Evolutionary conservation across 768 basidiomycete species (phyloP).

Genomic region (Suillus luteus): DNA sequence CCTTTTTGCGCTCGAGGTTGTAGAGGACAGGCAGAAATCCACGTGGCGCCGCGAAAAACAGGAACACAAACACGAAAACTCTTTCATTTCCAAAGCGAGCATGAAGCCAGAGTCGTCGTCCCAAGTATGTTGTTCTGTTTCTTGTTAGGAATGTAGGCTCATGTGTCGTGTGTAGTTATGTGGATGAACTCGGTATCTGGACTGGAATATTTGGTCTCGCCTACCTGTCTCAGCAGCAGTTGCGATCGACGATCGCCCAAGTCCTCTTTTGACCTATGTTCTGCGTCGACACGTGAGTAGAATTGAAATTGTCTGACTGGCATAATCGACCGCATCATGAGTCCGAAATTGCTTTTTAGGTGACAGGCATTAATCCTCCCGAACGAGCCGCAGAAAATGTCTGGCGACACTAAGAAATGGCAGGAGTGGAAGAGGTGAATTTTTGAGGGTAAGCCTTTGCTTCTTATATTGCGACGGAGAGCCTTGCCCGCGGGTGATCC

Average conservation of each 20-base stretch:
- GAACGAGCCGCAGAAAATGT: conserved; percentile 59
- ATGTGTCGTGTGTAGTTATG: conserved; percentile 49
- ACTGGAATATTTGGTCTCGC: conserved; percentile 64
- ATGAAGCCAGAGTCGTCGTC: conserved; percentile 70
- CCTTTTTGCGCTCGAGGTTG: conserved; percentile 60
- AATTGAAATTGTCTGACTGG: not conserved
- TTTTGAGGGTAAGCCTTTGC: not conserved
- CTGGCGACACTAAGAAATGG: conserved; percentile 55
- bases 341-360: conserved; percentile 31
- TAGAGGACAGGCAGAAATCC: conserved; percentile 67
- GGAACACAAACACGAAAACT: conserved; percentile 65
- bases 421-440: conserved; percentile 58
- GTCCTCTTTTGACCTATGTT: conserved; percentile 66
- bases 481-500: not conserved
- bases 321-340: not conserved
- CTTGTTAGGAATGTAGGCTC: not conserved
- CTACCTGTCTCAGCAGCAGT: conserved; percentile 26
- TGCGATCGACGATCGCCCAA: conserved; percentile 38
- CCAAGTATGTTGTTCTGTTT: conserved; percentile 52
- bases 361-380: conserved; percentile 71
- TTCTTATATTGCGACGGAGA: not conserved
- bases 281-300: conserved; percentile 47
- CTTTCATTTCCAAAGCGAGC: conserved; percentile 67
- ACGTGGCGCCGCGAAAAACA: conserved; percentile 61
- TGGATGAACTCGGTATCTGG: conserved; percentile 74